Conservation (phyloP, 371 early-diverging fungal genomes). For the Coemansia sp. region DNA sequence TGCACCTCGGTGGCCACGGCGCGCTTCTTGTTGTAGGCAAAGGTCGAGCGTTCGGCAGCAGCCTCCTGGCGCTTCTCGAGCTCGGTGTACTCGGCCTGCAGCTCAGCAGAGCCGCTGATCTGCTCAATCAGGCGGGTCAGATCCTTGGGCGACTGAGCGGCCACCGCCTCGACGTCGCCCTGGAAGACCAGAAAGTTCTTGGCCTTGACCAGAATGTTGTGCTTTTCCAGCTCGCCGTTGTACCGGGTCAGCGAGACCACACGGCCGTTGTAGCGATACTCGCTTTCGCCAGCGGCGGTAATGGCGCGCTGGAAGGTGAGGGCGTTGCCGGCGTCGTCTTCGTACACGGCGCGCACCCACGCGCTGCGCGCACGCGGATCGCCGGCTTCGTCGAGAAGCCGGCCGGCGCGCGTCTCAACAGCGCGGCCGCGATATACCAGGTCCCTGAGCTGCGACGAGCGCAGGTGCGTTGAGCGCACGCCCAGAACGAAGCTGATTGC, state of each 20-base stretch:
- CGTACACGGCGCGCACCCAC: constrained; percentile 78
- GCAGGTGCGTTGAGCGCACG: constrained; percentile 81
- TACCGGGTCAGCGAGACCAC: constrained; percentile 73
- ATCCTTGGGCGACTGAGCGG: constrained; percentile 93
- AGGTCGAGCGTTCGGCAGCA: constrained; percentile 83
- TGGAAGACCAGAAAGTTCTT: constrained; percentile 99
- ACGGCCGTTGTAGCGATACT: constrained; percentile 84
- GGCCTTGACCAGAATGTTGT: constrained; percentile 93
- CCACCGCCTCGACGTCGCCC: constrained; percentile 98
- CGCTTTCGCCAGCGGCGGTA: constrained; percentile 71
- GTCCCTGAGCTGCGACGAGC: constrained; percentile 85
- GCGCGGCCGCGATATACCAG: constrained; percentile 80
- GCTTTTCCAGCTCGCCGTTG: constrained; percentile 72
- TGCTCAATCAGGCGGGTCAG: constrained; percentile 94
- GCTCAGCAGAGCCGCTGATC: constrained; percentile 93
- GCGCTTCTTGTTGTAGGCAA: constrained; percentile 85
- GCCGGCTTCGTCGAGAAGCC: constrained; percentile 46
- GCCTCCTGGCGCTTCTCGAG: constrained; percentile 80
- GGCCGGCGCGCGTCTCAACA: constrained; percentile 25
- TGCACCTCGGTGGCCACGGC: constrained; percentile 87
- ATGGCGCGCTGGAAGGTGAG: constrained; percentile 56
- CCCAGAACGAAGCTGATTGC: constrained; percentile 98
- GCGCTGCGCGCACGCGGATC: constrained; percentile 58
- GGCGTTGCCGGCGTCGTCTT: constrained; percentile 50
- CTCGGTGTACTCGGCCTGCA: constrained; percentile 83